Conservation (phyloP, 768 basidiomycete genomes). For the Mycena albidolilacea region DNA sequence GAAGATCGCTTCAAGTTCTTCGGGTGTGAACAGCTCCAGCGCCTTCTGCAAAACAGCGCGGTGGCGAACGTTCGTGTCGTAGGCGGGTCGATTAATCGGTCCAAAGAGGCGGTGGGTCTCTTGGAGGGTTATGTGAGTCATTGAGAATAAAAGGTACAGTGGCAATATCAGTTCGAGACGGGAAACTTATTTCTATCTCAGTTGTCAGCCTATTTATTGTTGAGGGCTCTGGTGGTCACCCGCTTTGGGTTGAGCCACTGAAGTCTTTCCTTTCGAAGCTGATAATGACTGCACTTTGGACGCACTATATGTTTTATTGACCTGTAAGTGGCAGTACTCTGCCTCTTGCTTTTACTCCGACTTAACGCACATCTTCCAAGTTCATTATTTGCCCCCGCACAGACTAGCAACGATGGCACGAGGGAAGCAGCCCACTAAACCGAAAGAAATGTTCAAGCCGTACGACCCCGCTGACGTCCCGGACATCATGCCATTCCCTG, state of each 20-base stretch:
- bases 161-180: neutral
- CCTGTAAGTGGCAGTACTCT: no score
- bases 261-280: neutral
- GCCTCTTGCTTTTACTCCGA: no score
- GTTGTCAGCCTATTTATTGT: neutral
- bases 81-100: neutral
- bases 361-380: no score
- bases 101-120: slow-evolving; percentile 22
- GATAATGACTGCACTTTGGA: no score
- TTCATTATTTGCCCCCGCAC: neutral
- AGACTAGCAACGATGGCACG: slow-evolving; percentile 5
- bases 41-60: slow-evolving; percentile 13
- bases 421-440: no score
- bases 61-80: neutral
- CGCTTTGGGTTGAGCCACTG: neutral
- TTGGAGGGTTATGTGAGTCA: neutral
- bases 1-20: slow-evolving; percentile 1
- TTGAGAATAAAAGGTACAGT: neutral
- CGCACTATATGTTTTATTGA: no score
- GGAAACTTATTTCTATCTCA: neutral
- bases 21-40: neutral
- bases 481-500: no score
- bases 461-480: no score
- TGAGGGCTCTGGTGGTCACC: neutral
- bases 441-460: neutral